These are phyloP conservation scores for Populus tomentosa DNA, from an alignment of 441 rosid genomes.

Conservation along the genomic window DNA sequence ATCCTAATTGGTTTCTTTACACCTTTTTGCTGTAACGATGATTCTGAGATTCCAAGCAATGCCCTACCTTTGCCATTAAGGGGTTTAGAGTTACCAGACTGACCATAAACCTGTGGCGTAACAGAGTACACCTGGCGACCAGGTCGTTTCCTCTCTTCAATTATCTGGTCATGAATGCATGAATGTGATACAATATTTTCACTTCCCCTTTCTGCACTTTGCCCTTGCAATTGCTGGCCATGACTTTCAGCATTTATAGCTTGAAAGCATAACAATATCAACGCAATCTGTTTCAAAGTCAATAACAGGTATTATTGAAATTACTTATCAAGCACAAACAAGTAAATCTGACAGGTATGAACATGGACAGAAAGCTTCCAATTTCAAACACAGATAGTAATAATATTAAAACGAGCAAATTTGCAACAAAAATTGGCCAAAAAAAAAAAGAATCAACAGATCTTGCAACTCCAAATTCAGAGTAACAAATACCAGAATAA, in stretches of 20 bases:
- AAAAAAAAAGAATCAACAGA: conserved; percentile 8
- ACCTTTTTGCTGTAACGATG: conserved; percentile 32
- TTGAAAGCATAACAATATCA: conserved; percentile 46
- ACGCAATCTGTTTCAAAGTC: conserved; percentile 48
- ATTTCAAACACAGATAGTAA: not conserved
- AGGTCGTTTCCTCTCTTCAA: conserved; percentile 83
- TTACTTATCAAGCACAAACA: not conserved
- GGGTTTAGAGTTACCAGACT: conserved; percentile 32
- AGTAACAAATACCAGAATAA: conserved; percentile 14
- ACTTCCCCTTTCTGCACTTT: conserved; percentile 39
- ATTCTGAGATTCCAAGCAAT: conserved; percentile 53
- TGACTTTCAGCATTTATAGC: conserved; percentile 37
- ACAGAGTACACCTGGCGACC: conserved; percentile 81
- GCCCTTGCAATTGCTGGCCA: conserved; percentile 35
- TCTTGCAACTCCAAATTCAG: conserved; percentile 19
- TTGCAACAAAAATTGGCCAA: not conserved
- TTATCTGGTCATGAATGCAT: conserved; percentile 92
- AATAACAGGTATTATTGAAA: not conserved
- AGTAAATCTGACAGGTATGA: not conserved
- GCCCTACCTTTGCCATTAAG: conserved; percentile 64
- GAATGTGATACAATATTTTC: conserved; percentile 64
- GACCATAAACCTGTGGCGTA: conserved; percentile 86
- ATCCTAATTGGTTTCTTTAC: conserved; percentile 90
- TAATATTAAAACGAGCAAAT: not conserved
- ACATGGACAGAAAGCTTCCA: conserved; percentile 6